Conservation (phyloP, 208 protist species). For the Trichomonas tenax region DNA sequence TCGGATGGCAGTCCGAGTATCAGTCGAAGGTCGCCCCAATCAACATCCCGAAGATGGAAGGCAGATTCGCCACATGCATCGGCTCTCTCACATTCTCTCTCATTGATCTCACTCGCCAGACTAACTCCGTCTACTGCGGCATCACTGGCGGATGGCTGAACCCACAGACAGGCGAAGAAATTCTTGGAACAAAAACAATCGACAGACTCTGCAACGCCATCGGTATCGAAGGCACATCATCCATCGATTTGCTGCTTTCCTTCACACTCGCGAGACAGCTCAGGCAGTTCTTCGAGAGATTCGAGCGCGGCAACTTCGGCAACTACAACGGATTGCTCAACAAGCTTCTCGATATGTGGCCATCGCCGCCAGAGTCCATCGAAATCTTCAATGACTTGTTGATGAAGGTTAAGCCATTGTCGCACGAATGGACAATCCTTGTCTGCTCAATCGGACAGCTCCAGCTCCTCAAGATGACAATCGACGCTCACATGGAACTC, state of each 20-base stretch:
- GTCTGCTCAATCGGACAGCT: not conserved
- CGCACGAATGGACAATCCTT: not conserved
- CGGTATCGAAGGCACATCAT: constrained; percentile 7
- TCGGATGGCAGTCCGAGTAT: not conserved
- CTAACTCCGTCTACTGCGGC: not conserved
- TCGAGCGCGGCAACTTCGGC: not conserved
- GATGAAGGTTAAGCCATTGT: not conserved
- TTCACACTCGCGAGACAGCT: not conserved
- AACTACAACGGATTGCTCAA: not conserved
- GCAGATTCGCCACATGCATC: not conserved
- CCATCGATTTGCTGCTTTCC: not conserved
- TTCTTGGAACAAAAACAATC: not conserved
- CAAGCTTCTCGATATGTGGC: not conserved
- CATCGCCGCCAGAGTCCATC: not conserved
- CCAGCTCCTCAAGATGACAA: not conserved
- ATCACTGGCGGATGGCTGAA: not conserved
- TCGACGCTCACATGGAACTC: not conserved
- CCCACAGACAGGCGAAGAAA: not conserved
- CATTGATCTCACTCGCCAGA: not conserved
- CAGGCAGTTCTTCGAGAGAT: not conserved
- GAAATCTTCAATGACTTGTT: not conserved
- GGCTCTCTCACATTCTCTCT: not conserved
- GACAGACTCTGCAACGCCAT: not conserved
- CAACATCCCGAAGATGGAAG: not conserved
- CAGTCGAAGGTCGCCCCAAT: not conserved